Percentiles rank a stretch among this genome's conserved stretches.
phyloP scores from a whole-genome alignment of 352 stramenopile species.

The Globisporangium carolinianum region DNA sequence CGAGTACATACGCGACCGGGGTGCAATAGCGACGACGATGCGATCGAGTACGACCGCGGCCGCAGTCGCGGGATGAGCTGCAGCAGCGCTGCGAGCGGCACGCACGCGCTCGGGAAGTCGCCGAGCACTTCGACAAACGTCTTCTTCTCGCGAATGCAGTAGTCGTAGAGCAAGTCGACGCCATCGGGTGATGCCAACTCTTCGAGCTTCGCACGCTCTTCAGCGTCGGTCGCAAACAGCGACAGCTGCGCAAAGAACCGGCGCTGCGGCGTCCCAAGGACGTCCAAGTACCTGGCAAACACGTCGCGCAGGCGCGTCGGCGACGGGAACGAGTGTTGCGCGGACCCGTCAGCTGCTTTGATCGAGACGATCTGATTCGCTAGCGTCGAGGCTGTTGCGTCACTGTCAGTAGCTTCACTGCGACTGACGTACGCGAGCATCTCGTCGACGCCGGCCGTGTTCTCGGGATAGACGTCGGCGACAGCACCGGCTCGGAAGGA shows the following conservation, averaged over 20 bases:
- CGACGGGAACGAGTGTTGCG: conserved; percentile 46
- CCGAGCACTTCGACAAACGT: conserved; percentile 83
- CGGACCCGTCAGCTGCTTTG: conserved; percentile 30
- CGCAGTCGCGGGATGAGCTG: conserved; percentile 81
- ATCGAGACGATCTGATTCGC: conserved; percentile 36
- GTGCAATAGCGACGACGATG: conserved; percentile 66
- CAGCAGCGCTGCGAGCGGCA: conserved; percentile 68
- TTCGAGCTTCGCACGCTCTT: conserved; percentile 90
- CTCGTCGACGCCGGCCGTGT: conserved; percentile 56
- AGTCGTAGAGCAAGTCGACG: conserved; percentile 90
- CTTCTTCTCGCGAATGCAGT: conserved; percentile 89
- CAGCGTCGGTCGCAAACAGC: conserved; percentile 66
- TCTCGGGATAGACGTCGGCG: conserved; percentile 73
- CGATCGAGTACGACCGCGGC: conserved; percentile 90
- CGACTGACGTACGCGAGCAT: conserved; percentile 44
- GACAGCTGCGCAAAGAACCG: conserved; percentile 86
- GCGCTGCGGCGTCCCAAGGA: conserved; percentile 78
- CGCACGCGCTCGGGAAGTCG: conserved; percentile 77
- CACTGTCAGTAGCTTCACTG: background rate
- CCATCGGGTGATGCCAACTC: conserved; percentile 85
- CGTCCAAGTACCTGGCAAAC: conserved; percentile 81
- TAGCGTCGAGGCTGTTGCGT: conserved; percentile 9
- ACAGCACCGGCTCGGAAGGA: conserved; percentile 67
- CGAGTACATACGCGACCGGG: conserved; percentile 27
- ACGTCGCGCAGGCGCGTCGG: conserved; percentile 51